Evolutionary conservation across 1,139 yeast genomes (phyloP), one percentile per base, ranked within the genome.

Genomic region (Candida sp.): DNA sequence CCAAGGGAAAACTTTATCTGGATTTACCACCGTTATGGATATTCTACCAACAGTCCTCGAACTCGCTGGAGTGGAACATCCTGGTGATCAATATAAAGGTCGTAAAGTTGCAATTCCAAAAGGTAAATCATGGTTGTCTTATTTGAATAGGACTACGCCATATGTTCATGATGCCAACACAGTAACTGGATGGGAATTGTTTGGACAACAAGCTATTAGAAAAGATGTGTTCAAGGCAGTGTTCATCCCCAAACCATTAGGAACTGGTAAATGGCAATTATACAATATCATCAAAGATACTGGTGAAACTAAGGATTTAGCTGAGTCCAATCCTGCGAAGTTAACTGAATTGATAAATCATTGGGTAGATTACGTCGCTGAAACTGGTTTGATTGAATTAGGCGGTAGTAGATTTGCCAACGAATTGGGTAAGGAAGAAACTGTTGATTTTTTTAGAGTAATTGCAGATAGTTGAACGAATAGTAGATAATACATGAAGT

Each of bases 161-260:
- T 48, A 51, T 12, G 66, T 73, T 35, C 80, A 75, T 52, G 63
- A 61, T 38, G 75, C 73, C 22, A 72, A 75, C 11, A 66, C 71
- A 0, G 77, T 75, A 5, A 71, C 75, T n/a, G 83, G 83, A 0
- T 78, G 83, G 83, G 83, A 79, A 49, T 56, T 78, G 21, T 76
- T 77, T 52, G 80, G 79, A 1, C 81, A 77, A 51, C 80, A 75
- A 47, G 83, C 82, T 0, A 67, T 78, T 30, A 63, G 82, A 51
- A 70, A 70, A 52, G 82, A 81, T n/a, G 45, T 57, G 4, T 77
- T 61, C 54, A 79, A 79, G 52, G 79, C 79, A 0, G 51, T 76
- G 3, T 77, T 54, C 49, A 66, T 78, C 38, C 80, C 81, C 4
- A 64, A 64, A 41, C 82, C 82, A 2, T 57, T 66, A 40, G 82